Percentiles rank a stretch among this genome's conserved stretches.
Conservation (phyloP, 495 filamentous ascomycete genomes). For the Massariosphaeria phaeospora region DNA sequence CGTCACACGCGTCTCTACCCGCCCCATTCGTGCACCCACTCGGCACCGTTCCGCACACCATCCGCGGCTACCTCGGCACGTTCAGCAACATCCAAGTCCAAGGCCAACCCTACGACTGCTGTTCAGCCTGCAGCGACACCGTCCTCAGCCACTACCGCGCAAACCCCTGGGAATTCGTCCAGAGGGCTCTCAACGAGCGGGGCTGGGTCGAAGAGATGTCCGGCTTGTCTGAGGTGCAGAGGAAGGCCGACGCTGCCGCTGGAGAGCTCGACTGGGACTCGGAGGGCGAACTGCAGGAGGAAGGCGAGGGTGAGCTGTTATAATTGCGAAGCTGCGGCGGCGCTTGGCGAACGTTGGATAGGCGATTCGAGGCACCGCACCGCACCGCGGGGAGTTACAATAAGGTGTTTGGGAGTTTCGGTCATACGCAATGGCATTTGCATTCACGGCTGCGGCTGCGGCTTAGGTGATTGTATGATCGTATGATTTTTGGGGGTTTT, state of each 20-base stretch:
- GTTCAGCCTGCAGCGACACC: constrained; percentile 81
- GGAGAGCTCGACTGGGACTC: constrained; percentile 60
- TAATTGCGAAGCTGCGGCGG: no score
- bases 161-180: constrained; percentile 84
- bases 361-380: neutral
- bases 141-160: constrained; percentile 66
- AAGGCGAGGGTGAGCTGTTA: constrained; percentile 39
- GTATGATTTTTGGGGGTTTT: no score
- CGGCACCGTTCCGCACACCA: constrained; percentile 84
- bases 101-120: constrained; percentile 80
- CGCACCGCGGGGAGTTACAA: no score
- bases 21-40: constrained; percentile 59
- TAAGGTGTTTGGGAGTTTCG: no score
- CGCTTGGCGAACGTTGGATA: no score
- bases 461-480: no score
- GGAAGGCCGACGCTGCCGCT: constrained; percentile 65
- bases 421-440: no score
- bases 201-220: constrained; percentile 88
- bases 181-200: constrained; percentile 73
- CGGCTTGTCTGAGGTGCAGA: constrained; percentile 86
- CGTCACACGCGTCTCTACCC: constrained; percentile 26
- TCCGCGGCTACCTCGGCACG: constrained; percentile 81
- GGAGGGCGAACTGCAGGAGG: constrained; percentile 48
- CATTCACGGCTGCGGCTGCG: no score
- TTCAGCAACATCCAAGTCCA: constrained; percentile 80